Evolutionary conservation across 352 stramenopile species (phyloP), one percentile per base, ranked within the genome.

Genomic region (Phytopythium vexans): DNA sequence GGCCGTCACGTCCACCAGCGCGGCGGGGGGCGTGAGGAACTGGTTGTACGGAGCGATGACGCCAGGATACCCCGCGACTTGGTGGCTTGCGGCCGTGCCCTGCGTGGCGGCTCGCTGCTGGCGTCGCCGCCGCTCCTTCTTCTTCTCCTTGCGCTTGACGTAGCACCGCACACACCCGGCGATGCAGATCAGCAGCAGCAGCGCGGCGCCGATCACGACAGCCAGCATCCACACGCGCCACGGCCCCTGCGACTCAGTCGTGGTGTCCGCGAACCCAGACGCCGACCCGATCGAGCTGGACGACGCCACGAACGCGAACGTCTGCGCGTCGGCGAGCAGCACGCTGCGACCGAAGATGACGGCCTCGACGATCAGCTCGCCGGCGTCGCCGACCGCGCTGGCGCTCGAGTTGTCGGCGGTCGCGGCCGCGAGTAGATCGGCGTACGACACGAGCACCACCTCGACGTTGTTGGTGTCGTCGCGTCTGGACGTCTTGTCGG

Each of bases 381-480:
- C 81, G n/a, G 70, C 45, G 1, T 66, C 44, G 12, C 72, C 68
- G 10, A 81, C 48, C 43, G 57, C 45, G 21, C 15, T 11, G 32
- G 41, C 38, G 52, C 37, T 45, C 36, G 36, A 11, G 31, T 1
- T 33, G 12, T 11, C 52, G 14, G n/a, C 49, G 8, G 45, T 43
- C 21, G 73, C 65, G 38, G 78, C 73, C 43, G 69, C 58, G 6
- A 87, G 41, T 16, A 93, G 64, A 31, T 88, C 66, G 43, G 65
- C 51, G 52, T 93, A 92, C 33, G 74, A 77, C 8, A 92, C 81
- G 31, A 82, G 67, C 15, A 93, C 83, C 78, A 93, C 88, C 54
- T 93, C 83, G 16, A 93, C 77, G 55, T 93, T 93, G 69, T 93
- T 93, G n/a, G 77, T 72, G 27, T 70, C 64, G 57, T 93, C 83